phyloP scores from a whole-genome alignment of 2,329 filamentous ascomycete species.

The Drechslerella stenobrocha region DNA sequence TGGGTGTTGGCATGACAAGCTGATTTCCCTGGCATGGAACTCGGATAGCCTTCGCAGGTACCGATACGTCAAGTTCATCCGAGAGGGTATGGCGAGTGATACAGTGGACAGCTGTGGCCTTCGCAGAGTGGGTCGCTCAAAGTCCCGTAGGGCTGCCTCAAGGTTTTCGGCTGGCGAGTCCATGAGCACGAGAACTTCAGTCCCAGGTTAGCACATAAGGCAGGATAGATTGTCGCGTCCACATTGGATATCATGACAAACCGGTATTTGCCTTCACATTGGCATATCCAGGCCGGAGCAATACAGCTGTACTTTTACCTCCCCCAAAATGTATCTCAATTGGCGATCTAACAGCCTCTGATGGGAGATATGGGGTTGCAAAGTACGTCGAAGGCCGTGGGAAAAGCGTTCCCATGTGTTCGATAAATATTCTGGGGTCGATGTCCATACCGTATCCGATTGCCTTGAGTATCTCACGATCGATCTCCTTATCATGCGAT shows the following conservation, averaged over 20 bases:
- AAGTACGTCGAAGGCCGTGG: conserved; percentile 38
- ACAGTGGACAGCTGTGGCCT: conserved; percentile 29
- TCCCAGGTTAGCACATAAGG: conserved; percentile 3
- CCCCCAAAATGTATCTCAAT: conserved; percentile 46
- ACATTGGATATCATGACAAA: neutral
- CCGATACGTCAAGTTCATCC: conserved; percentile 43
- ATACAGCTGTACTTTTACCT: conserved; percentile 32
- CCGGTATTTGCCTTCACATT: conserved; percentile 35
- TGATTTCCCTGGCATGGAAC: conserved; percentile 20
- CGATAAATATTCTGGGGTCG: conserved; percentile 40
- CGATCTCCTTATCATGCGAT: conserved; percentile 40
- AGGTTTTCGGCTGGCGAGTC: conserved; percentile 39
- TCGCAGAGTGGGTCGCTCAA: conserved; percentile 37
- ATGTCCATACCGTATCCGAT: conserved; percentile 44
- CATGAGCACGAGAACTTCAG: conserved; percentile 39
- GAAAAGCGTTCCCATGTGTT: conserved; percentile 43
- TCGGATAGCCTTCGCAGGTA: conserved; percentile 40
- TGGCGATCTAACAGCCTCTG: conserved; percentile 35
- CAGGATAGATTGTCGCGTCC: neutral
- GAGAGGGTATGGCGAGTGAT: conserved; percentile 27
- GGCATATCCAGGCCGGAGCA: conserved; percentile 16
- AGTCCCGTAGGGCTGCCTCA: conserved; percentile 37
- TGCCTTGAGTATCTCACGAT: conserved; percentile 34
- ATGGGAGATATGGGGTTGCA: conserved; percentile 40
- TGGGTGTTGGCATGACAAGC: conserved; percentile 35